phyloP scores from a whole-genome alignment of 2,329 filamentous ascomycete genomes.

The Nigrospora oryzae region DNA sequence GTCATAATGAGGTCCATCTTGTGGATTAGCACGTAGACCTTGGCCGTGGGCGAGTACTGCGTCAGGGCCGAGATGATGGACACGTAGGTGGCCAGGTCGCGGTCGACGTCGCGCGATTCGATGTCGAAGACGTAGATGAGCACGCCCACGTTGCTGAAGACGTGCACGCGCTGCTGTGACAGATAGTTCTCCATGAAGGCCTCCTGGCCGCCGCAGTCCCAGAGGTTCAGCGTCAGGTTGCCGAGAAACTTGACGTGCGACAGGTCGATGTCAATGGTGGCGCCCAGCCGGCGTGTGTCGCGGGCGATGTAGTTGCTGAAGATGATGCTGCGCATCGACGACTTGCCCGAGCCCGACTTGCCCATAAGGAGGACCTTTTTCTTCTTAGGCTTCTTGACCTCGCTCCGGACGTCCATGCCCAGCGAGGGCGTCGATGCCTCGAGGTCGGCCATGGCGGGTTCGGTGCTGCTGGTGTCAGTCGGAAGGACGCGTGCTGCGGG shows the following conservation, averaged over 20 bases:
- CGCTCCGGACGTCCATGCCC: constrained; percentile 29
- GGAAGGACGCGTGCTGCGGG: too few relatives aligned
- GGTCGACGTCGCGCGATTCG: constrained; percentile 87
- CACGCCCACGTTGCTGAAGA: constrained; percentile 93
- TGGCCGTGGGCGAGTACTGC: constrained; percentile 73
- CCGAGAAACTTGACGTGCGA: constrained; percentile 98
- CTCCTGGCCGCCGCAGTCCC: constrained; percentile 98
- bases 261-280: constrained; percentile 96
- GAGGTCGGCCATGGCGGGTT: constrained; percentile 14
- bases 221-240: constrained; percentile 92
- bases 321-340: constrained; percentile 96
- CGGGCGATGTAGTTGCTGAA: constrained; percentile 98
- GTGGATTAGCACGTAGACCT: constrained; percentile 92
- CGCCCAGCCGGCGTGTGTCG: constrained; percentile 86
- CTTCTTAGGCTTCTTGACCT: constrained; percentile 66
- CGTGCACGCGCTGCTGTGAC: constrained; percentile 87
- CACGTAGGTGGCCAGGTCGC: constrained; percentile 86
- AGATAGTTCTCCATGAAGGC: constrained; percentile 99
- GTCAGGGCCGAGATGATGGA: constrained; percentile 82
- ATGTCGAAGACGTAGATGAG: constrained; percentile 99
- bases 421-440: constrained; percentile 16
- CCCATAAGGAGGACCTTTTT: constrained; percentile 87
- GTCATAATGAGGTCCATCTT: constrained; percentile 96
- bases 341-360: constrained; percentile 95
- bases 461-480: too few relatives aligned